Base-by-base conservation (phyloP, 2,329 filamentous ascomycete genomes). In the Aureobasidium sp. region DNA sequence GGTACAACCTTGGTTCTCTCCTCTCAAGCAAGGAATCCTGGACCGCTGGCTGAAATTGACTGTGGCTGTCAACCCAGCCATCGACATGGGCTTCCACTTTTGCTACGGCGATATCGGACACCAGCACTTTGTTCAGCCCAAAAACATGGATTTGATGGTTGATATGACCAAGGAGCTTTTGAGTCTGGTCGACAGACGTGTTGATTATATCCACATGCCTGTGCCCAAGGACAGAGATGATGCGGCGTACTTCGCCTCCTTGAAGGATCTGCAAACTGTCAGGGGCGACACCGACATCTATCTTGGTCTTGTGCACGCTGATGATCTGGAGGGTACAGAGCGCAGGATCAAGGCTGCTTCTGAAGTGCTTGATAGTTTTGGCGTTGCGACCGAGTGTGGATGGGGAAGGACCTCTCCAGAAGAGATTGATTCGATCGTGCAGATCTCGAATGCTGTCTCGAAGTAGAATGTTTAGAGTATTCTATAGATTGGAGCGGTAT, bases 81-180 rank as follows among this genome's bases (percentile, higher is more conserved):
- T 79, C 1, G 71, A 77, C 42, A 49, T 80, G 60, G 78, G 77
- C 0, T 71, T 77, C 36, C 78, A 80, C 66, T 70, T 80, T 22
- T 81, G 79, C 68, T 80, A 80, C 65, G 79, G 78, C 14, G 78
- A 80, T 63, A 68, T 76, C 5, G 67, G 70, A 1, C 77, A 80
- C 66, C 67, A 69, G 55, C 78, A 79, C 66, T 79, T 77, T 64
- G 63, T 75, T n/a, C 74, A 80, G 59, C 78, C 79, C 0, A 68
- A 69, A 9, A 74, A 77, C 49, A 67, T 71, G 44, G 65, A 62
- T 0, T 31, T 73, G 1, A 39, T 76, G 34, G 75, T 78, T 5
- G 72, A 77, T 14, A 64, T 79, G 25, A 73, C 71, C 5, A 76
- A 74, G 44, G 67, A 64, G 1, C 65, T 77, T 20, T 64, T 70